Evolutionary conservation across 139 green algal genomes (phyloP), one percentile per base, ranked within the genome.

Genomic region (Ulvella scutata): DNA sequence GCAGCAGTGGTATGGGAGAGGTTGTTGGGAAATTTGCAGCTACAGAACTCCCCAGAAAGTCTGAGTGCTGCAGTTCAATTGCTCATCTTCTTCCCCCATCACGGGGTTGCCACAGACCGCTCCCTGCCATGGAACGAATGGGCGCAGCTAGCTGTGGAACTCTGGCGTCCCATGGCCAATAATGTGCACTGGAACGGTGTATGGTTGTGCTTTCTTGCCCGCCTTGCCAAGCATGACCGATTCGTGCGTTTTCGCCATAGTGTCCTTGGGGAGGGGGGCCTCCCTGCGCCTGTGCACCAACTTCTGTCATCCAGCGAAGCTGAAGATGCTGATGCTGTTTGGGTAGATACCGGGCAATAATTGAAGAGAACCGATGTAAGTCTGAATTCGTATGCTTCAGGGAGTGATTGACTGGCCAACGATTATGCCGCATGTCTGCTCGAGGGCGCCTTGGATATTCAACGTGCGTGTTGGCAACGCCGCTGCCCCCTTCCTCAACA

Each of bases 391-490:
- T n/a, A n/a, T n/a, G n/a, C n/a, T n/a, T n/a, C 51, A 67, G 51
- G 51, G 51, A 34, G 51, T 67, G n/a, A 67, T 67, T 36, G 51
- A 67, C 51, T 67, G 51, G 51, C 51, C 51, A 26, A 67, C n/a
- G n/a, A 67, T 67, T 26, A 13, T 67, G 51, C 51, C 51, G 6
- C 33, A 34, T 23, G 33, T 67, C 51, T 67, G 51, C 51, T 67
- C 51, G n/a, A 67, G 33, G 7, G 10, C 51, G n/a, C 31, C 33
- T 26, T 67, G 51, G 51, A n/a, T 36, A 26, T 67, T 67, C 51
- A n/a, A 23, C 9, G 51, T 67, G 51, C 51, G n/a, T 10, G 51
- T 67, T 0, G 51, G 51, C 10, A 67, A 67, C 20, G 51, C 51
- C 13, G 10, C 51, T 31, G 13, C 51, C 7, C 51, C 51, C n/a